These are phyloP conservation scores for Exophiala dermatitidis DNA, from an alignment of 2,329 filamentous ascomycete genomes.

Conservation along the genomic window DNA sequence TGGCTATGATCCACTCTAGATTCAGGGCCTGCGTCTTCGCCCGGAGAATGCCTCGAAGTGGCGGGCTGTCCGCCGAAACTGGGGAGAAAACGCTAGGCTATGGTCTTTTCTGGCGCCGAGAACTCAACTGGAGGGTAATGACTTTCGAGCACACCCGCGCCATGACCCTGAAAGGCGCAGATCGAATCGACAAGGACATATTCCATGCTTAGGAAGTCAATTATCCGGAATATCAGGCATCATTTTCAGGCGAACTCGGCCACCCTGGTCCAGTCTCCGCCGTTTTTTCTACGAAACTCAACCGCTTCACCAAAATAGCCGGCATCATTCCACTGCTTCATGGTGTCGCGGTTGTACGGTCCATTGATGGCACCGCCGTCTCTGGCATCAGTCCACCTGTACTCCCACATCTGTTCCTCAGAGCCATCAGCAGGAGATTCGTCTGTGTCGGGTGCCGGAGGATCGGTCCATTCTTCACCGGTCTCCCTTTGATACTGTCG, in stretches of 20 bases:
- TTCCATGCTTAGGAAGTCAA: slow-evolving; percentile 28
- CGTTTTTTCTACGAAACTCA: slow-evolving; percentile 60
- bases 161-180: slow-evolving; percentile 8
- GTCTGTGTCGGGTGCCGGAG: slow-evolving; percentile 34
- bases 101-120: slow-evolving; percentile 58
- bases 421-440: slow-evolving; percentile 22
- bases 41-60: slow-evolving; percentile 69
- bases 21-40: slow-evolving; percentile 81
- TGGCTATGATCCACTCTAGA: slow-evolving; percentile 90
- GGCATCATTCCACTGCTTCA: slow-evolving; percentile 84
- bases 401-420: slow-evolving; percentile 65
- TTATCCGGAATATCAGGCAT: slow-evolving; percentile 24
- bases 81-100: slow-evolving; percentile 40
- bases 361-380: slow-evolving; percentile 75
- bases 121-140: slow-evolving; percentile 45
- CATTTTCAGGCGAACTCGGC: slow-evolving; percentile 46
- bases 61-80: slow-evolving; percentile 63
- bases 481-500: slow-evolving; percentile 78
- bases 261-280: slow-evolving; percentile 48
- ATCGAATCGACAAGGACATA: slow-evolving; percentile 20
- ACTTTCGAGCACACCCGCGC: slow-evolving; percentile 41
- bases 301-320: slow-evolving; percentile 91
- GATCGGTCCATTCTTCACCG: slow-evolving; percentile 66
- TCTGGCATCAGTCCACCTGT: slow-evolving; percentile 80
- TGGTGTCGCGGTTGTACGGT: slow-evolving; percentile 74